These are phyloP conservation scores for Simplicillium sp. DNA, from an alignment of 2,329 filamentous ascomycete species.

Conservation along the genomic window DNA sequence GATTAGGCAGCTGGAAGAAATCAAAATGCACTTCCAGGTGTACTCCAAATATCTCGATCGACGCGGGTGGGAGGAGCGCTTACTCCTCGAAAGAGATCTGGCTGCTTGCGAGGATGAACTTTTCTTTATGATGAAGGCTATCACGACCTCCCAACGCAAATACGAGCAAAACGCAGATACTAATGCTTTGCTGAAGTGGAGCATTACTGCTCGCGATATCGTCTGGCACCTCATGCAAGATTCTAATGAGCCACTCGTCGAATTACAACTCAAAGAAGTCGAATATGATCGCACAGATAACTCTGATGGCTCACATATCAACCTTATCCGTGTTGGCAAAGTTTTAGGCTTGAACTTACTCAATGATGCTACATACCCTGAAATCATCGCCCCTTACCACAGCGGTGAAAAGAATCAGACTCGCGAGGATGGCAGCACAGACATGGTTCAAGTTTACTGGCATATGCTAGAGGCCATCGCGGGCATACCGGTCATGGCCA, in stretches of 20 bases:
- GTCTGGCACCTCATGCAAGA: constrained; percentile 95
- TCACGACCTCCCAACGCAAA: constrained; percentile 89
- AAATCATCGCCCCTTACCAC: constrained; percentile 87
- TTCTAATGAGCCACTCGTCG: constrained; percentile 76
- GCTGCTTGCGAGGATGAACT: constrained; percentile 88
- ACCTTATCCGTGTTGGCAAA: constrained; percentile 78
- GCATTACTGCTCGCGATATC: constrained; percentile 87
- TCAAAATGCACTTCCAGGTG: constrained; percentile 92
- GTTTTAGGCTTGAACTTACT: constrained; percentile 85
- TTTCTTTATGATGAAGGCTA: constrained; percentile 99
- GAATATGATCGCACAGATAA: constrained; percentile 95
- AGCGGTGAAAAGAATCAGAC: constrained; percentile 50
- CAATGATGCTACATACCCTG: constrained; percentile 83
- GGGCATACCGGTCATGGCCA: constrained; percentile 92
- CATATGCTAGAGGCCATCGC: constrained; percentile 97
- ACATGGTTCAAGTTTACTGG: constrained; percentile 94
- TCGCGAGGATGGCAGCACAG: constrained; percentile 41
- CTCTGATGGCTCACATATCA: constrained; percentile 92
- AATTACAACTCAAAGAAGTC: constrained; percentile 85
- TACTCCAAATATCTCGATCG: constrained; percentile 80
- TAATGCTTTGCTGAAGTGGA: constrained; percentile 79
- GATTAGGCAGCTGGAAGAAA: constrained; percentile 88
- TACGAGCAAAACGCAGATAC: constrained; percentile 62
- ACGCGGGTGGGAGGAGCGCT: constrained; percentile 82
- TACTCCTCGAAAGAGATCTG: constrained; percentile 83